Evolutionary conservation across 225 moss, liverwort and hornwort species (phyloP), one percentile per base, ranked within the genome.

Genomic region (Climacium dendroides): DNA sequence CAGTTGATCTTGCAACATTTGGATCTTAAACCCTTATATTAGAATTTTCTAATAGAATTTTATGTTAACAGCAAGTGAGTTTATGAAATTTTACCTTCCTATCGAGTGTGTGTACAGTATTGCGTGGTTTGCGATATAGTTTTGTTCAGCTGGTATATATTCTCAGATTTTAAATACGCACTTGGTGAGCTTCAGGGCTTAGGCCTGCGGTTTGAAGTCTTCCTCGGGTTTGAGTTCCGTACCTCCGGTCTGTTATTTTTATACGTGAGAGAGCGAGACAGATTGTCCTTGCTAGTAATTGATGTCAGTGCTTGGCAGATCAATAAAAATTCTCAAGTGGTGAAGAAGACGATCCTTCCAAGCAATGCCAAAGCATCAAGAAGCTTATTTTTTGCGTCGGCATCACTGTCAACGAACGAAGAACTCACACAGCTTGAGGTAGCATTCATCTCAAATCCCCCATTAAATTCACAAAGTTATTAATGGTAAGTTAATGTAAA

Each of bases 321-420:
- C 53, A 65, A 89, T 82, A 61, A 74, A 62, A 83, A 81, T 85
- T 57, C 75, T 78, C 81, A 55, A 81, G 59, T 52, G 88, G 34
- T 8, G 85, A 71, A 79, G 61, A 79, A 34, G 74, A 79, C 16
- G 76, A 60, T 34, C 37, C 63, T 65, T 79, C 41, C 80, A 22
- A 82, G 79, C 35, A 74, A 61, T 72, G 55, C n/a, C 54, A 78
- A 35, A 52, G 48, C 83, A 65, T 88, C 86, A 53, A 89, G 89
- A 79, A 92, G 85, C 79, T 91, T 89, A 23, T 87, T 79, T 61
- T 94, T 94, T 85, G 94, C 92, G 4, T 94, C 94, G 24, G 81
- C 88, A 61, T 79, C 91, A 79, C 75, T 92, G 26, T 35, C 94
- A 79, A 41, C 78, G 48, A 79, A 80, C 58, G 90, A 83, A 41